Conservation (phyloP, 2,329 filamentous ascomycete species). For the Fusarium sp. region DNA sequence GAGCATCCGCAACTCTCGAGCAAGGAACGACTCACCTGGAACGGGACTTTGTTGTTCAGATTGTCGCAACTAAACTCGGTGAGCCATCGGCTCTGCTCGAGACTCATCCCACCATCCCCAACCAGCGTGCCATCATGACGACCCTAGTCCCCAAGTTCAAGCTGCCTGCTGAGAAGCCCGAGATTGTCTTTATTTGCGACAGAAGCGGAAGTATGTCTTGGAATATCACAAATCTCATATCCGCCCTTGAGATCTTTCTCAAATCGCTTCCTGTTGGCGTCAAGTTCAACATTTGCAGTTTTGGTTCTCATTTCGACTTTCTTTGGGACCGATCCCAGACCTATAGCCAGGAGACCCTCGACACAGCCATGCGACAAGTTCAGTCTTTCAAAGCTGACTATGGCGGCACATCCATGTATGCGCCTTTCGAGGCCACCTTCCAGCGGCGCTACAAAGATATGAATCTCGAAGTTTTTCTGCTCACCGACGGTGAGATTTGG, state of each 20-base stretch:
- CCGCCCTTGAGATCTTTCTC: constrained; percentile 71
- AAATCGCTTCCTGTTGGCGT: constrained; percentile 72
- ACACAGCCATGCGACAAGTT: constrained; percentile 57
- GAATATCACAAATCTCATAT: constrained; percentile 64
- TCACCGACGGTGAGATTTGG: constrained; percentile 69
- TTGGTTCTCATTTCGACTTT: constrained; percentile 62
- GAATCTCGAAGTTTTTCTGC: constrained; percentile 64
- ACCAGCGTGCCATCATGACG: constrained; percentile 75
- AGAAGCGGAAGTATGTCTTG: constrained; percentile 73
- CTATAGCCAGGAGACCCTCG: constrained; percentile 58
- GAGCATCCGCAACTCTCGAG: constrained; percentile 70
- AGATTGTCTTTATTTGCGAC: constrained; percentile 79
- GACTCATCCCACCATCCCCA: constrained; percentile 68
- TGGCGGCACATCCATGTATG: constrained; percentile 65
- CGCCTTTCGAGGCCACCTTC: constrained; percentile 58
- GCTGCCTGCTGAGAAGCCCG: constrained; percentile 64
- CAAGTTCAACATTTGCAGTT: constrained; percentile 78
- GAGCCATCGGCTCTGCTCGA: constrained; percentile 74
- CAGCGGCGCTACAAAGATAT: constrained; percentile 56
- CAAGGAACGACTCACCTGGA: constrained; percentile 64
- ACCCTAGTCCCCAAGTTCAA: constrained; percentile 77
- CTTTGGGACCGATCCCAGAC: constrained; percentile 60
- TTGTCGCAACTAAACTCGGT: constrained; percentile 69
- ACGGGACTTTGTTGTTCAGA: constrained; percentile 74
- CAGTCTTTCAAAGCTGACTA: constrained; percentile 57